Evolutionary conservation across 176 grass and related monocot genomes (phyloP).

Genomic region (Paspalum notatum): DNA sequence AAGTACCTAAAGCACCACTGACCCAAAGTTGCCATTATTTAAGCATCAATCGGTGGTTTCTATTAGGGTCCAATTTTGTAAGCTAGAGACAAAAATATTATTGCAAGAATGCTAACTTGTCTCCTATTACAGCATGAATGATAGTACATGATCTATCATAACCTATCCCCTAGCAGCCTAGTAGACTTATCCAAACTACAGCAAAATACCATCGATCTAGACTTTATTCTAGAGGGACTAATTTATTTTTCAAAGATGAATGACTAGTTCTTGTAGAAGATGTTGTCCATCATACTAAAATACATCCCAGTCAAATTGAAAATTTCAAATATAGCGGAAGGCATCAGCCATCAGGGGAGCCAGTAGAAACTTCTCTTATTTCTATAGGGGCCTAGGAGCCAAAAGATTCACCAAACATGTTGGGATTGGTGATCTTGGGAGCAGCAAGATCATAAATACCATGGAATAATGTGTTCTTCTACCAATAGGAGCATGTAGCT

Average conservation of each 20-base stretch:
- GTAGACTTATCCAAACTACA: slow-evolving; percentile 17
- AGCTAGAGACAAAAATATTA: slow-evolving; percentile 39
- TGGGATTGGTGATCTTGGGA: slow-evolving; percentile 52
- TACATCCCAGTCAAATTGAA: not conserved
- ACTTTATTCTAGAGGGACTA: not conserved
- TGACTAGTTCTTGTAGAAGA: slow-evolving; percentile 5
- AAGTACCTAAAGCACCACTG: slow-evolving; percentile 47
- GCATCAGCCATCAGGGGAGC: not conserved
- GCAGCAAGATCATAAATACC: slow-evolving; percentile 47
- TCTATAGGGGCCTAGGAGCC: not conserved
- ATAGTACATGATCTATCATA: slow-evolving; percentile 38
- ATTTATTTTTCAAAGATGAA: not conserved
- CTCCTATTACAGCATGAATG: slow-evolving; percentile 33
- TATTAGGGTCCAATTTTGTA: slow-evolving; percentile 27
- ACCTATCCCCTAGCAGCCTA: slow-evolving; percentile 24
- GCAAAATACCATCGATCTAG: not conserved
- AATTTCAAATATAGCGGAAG: not conserved
- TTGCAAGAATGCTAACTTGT: slow-evolving; percentile 41
- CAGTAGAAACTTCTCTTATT: slow-evolving; percentile 13
- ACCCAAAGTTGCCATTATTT: slow-evolving; percentile 40
- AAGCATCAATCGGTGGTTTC: slow-evolving; percentile 37
- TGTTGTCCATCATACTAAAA: not conserved
- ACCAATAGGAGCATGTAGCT: slow-evolving; percentile 38
- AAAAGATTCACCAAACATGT: slow-evolving; percentile 39
- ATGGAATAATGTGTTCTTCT: slow-evolving; percentile 24